Percentiles rank a stretch among this genome's conserved stretches.
Conservation (phyloP, 306 rosid species). For the Adenanthera pavonina region DNA sequence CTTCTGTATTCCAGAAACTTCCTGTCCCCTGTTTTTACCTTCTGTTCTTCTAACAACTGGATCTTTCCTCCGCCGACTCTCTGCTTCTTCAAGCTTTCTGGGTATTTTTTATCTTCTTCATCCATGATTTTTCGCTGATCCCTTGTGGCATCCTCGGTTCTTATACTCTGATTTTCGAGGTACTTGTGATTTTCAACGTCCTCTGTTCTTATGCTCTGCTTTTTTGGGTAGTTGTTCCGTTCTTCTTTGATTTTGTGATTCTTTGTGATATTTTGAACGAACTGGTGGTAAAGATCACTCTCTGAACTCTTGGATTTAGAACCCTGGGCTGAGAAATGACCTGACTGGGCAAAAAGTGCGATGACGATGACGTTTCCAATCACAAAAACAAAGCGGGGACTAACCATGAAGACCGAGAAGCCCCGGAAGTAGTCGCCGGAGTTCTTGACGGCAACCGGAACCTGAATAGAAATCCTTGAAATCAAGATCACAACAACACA, state of each 20-base stretch:
- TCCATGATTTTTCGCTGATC: not conserved
- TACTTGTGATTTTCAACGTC: not conserved
- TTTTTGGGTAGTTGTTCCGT: slow-evolving; percentile 7
- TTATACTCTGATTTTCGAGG: not conserved
- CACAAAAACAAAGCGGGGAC: slow-evolving; percentile 71
- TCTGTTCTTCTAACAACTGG: slow-evolving; percentile 21
- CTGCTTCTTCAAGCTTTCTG: not conserved
- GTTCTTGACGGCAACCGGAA: slow-evolving; percentile 65
- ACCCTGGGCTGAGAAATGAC: slow-evolving; percentile 51
- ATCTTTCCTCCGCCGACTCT: not conserved
- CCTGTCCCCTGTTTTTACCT: slow-evolving; percentile 26
- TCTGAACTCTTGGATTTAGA: slow-evolving; percentile 34
- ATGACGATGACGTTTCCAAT: slow-evolving; percentile 78
- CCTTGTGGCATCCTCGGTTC: not conserved
- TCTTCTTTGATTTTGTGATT: slow-evolving; percentile 34
- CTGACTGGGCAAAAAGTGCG: slow-evolving; percentile 70
- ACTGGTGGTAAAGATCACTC: slow-evolving; percentile 59
- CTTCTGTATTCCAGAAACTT: slow-evolving; percentile 45
- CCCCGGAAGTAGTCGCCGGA: slow-evolving; percentile 61
- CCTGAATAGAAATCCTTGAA: slow-evolving; percentile 59
- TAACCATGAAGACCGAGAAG: slow-evolving; percentile 51
- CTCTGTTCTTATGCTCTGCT: slow-evolving; percentile 11
- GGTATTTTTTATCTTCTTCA: not conserved
- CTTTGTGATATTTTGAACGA: slow-evolving; percentile 50
- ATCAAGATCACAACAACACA: slow-evolving; percentile 59